Percentiles rank a stretch among this genome's conserved stretches.
These are phyloP conservation scores for Polyporus arcularius DNA, from an alignment of 768 basidiomycete genomes.

Conservation along the genomic window DNA sequence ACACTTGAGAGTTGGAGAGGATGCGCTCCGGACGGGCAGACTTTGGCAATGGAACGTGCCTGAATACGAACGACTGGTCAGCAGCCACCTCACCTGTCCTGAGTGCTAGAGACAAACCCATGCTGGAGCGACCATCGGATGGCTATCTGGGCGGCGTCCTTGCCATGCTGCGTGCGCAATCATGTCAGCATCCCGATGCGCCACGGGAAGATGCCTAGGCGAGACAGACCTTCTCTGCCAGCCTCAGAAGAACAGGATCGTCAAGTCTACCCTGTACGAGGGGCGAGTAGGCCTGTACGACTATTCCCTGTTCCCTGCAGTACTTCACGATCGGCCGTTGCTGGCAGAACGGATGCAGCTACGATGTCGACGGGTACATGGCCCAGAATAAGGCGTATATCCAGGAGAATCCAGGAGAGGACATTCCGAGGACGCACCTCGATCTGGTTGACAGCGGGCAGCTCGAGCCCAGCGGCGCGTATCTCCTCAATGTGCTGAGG, in stretches of 20 bases:
- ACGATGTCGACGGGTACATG: not conserved
- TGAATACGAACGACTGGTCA: constrained; percentile 13
- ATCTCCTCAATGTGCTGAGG: constrained; percentile 79
- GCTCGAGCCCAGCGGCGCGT: constrained; percentile 54
- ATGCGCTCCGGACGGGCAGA: constrained; percentile 44
- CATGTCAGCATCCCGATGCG: constrained; percentile 21
- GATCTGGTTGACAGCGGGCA: constrained; percentile 80
- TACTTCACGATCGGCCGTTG: constrained; percentile 81
- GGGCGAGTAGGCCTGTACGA: constrained; percentile 58
- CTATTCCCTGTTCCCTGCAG: constrained; percentile 40
- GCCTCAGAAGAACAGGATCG: constrained; percentile 49
- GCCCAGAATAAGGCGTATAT: not conserved
- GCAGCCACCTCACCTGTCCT: no score
- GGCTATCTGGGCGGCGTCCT: constrained; percentile 78
- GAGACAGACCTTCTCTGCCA: constrained; percentile 49
- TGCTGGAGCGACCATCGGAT: constrained; percentile 90
- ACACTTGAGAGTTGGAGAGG: constrained; percentile 45
- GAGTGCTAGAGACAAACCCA: constrained; percentile 45
- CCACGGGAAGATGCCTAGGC: constrained; percentile 33
- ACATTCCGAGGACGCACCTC: constrained; percentile 48
- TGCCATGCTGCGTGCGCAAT: constrained; percentile 26
- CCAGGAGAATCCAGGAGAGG: no score
- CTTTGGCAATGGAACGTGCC: constrained; percentile 52
- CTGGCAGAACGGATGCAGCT: constrained; percentile 82
- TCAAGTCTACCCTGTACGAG: constrained; percentile 53